A percentile compares a stretch with the other conserved stretches of the same genome.
Evolutionary conservation across 495 filamentous ascomycete genomes (phyloP).

Genomic region (Daldinia bambusicola): DNA sequence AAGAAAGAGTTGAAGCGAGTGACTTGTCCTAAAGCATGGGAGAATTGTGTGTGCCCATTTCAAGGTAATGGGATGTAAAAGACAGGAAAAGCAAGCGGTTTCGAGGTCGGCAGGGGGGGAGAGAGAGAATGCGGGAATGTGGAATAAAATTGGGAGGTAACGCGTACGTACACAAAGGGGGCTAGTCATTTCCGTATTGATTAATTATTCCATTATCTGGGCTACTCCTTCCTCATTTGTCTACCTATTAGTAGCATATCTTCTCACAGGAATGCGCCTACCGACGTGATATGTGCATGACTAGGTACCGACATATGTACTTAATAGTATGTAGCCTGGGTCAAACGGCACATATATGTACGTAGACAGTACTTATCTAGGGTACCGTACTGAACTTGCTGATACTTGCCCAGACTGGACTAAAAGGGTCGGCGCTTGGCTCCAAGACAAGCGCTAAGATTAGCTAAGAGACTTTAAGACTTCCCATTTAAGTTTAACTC

Average conservation of each 20-base stretch:
- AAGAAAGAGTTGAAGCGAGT: constrained; percentile 4
- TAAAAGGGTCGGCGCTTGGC: constrained; percentile 6
- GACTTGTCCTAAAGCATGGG: constrained; percentile 10
- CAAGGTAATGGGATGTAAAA: constrained; percentile 6
- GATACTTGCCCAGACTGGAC: constrained; percentile 6
- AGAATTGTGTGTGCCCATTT: constrained; percentile 3
- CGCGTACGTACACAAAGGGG: constrained; percentile 3
- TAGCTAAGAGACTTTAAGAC: not conserved
- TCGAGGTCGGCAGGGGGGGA: constrained; percentile 3
- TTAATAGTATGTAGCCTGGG: not conserved
- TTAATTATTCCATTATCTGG: constrained; percentile 20
- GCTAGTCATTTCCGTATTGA: constrained; percentile 14
- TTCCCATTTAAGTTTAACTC: constrained; percentile 1
- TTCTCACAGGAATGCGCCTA: constrained; percentile 4
- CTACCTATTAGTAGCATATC: constrained; percentile 8
- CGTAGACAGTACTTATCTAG: not conserved
- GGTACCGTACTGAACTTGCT: not conserved
- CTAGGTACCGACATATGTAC: not conserved
- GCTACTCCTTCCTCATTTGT: constrained; percentile 1
- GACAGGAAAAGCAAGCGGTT: constrained; percentile 8
- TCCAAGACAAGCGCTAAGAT: not conserved
- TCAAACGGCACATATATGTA: not conserved
- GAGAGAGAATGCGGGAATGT: not conserved
- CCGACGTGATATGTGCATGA: not conserved
- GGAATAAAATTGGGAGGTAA: constrained; percentile 9